phyloP scores from a whole-genome alignment of 164 flowering plant genomes.

The Vitis rupestris region DNA sequence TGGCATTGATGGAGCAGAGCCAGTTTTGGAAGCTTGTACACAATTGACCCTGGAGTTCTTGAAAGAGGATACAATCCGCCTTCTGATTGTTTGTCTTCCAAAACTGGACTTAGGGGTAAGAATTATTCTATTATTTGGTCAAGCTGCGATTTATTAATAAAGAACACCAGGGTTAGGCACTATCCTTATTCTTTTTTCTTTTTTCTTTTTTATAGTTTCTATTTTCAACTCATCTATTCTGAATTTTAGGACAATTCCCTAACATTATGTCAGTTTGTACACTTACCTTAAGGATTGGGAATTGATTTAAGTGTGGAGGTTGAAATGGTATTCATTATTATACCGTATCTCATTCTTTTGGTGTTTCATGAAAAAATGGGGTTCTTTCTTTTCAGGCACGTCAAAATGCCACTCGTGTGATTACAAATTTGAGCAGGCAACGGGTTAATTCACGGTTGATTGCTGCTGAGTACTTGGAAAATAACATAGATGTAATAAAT shows the following conservation, averaged over 20 bases:
- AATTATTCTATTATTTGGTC: background rate
- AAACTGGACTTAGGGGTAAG: conserved; percentile 33
- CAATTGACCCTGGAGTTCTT: conserved; percentile 36
- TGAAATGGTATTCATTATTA: background rate
- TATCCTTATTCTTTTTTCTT: too few species aligned
- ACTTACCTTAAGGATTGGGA: background rate
- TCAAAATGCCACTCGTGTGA: conserved; percentile 45
- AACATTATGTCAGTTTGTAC: background rate
- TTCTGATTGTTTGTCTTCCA: conserved; percentile 29
- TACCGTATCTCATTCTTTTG: background rate
- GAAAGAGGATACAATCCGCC: conserved; percentile 22
- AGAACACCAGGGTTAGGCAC: too few species aligned
- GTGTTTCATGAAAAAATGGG: conserved; percentile 2
- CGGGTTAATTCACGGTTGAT: conserved; percentile 33
- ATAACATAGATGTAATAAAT: conserved; percentile 39
- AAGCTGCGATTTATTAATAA: background rate
- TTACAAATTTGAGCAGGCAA: conserved; percentile 48
- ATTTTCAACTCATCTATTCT: background rate
- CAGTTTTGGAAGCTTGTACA: conserved; percentile 35
- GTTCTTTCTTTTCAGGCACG: conserved; percentile 25
- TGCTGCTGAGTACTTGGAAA: conserved; percentile 44
- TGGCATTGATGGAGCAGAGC: conserved; percentile 34
- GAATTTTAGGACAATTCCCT: background rate
- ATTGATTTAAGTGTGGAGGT: background rate
- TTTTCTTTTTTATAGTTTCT: too few species aligned